Percentiles rank a stretch among this genome's conserved stretches.
Evolutionary conservation across 2,329 filamentous ascomycete genomes (phyloP).

Genomic region (Conoideocrella luteorostrata): DNA sequence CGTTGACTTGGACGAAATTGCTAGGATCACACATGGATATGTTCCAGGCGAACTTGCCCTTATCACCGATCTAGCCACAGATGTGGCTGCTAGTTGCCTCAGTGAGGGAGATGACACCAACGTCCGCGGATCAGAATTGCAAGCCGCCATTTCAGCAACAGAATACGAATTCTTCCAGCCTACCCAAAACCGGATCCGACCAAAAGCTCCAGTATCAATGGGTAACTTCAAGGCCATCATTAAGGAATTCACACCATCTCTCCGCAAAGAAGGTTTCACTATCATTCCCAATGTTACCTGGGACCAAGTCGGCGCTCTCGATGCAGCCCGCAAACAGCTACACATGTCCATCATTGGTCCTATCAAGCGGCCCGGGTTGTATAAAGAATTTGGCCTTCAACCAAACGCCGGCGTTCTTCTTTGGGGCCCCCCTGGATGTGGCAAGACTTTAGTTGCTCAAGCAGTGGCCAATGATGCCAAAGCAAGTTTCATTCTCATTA

Average conservation of each 20-base stretch:
- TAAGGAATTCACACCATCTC: slow-evolving; percentile 56
- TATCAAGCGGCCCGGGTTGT: slow-evolving; percentile 75
- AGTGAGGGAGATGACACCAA: slow-evolving; percentile 22
- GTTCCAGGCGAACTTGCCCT: slow-evolving; percentile 83
- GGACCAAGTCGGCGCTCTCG: slow-evolving; percentile 82
- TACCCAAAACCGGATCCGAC: slow-evolving; percentile 1
- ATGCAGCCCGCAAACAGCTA: slow-evolving; percentile 72
- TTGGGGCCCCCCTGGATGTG: slow-evolving; percentile 94
- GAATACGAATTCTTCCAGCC: slow-evolving; percentile 2
- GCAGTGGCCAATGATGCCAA: slow-evolving; percentile 92
- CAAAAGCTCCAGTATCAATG: slow-evolving; percentile 14
- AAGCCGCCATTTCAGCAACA: slow-evolving; percentile 4
- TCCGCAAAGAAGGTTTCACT: slow-evolving; percentile 83
- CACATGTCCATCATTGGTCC: slow-evolving; percentile 82
- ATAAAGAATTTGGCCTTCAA: slow-evolving; percentile 69
- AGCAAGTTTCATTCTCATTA: slow-evolving; percentile 97
- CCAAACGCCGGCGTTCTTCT: slow-evolving; percentile 83
- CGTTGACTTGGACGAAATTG: slow-evolving; percentile 67
- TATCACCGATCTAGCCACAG: slow-evolving; percentile 41
- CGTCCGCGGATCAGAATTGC: slow-evolving; percentile 3
- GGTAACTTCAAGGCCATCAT: slow-evolving; percentile 68
- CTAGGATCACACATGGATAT: slow-evolving; percentile 83
- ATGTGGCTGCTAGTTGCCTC: slow-evolving; percentile 27
- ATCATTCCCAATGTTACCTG: slow-evolving; percentile 92
- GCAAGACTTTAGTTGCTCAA: slow-evolving; percentile 93